Evolutionary conservation across 148 eudicot genomes (phyloP).

Genomic region (Diospyros kaki): DNA sequence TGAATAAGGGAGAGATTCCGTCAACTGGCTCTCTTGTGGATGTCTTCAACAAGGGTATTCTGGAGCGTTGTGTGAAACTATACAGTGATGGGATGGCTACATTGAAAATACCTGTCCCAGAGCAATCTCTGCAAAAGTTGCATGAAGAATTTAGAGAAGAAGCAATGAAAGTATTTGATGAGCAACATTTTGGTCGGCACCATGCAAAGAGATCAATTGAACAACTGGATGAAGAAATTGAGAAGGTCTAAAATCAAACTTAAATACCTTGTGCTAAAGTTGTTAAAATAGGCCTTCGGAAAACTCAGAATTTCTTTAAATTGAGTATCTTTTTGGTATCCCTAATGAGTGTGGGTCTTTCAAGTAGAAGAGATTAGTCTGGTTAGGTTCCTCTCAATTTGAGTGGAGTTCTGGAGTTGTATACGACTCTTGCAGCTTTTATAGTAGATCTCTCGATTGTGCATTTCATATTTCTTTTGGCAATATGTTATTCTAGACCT

Average conservation of each 20-base stretch:
- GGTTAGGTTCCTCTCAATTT: too few relatives aligned
- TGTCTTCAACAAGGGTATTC: constrained; percentile 85
- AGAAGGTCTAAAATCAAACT: constrained; percentile 49
- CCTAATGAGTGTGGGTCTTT: not conserved
- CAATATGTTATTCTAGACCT: too few relatives aligned
- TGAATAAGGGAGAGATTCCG: constrained; percentile 98
- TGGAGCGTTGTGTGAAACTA: constrained; percentile 76
- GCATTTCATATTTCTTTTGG: too few relatives aligned
- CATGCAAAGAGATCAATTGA: constrained; percentile 93
- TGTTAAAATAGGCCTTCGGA: not conserved
- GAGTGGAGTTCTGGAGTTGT: too few relatives aligned
- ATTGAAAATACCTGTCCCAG: constrained; percentile 57
- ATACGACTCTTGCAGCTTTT: too few relatives aligned
- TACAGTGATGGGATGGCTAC: constrained; percentile 64
- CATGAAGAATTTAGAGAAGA: constrained; percentile 62
- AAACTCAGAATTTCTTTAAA: not conserved
- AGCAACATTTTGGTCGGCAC: constrained; percentile 90
- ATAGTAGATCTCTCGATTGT: too few relatives aligned
- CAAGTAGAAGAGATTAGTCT: not conserved
- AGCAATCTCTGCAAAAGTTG: constrained; percentile 40
- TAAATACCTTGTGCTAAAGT: not conserved
- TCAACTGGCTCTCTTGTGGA: constrained; percentile 97
- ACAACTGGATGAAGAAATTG: constrained; percentile 68
- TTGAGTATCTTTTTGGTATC: not conserved
- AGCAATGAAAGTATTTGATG: constrained; percentile 64